Evolutionary conservation across 257 asterid species (phyloP), one percentile per base, ranked within the genome.

Genomic region (Solanum ahanhuiri): DNA sequence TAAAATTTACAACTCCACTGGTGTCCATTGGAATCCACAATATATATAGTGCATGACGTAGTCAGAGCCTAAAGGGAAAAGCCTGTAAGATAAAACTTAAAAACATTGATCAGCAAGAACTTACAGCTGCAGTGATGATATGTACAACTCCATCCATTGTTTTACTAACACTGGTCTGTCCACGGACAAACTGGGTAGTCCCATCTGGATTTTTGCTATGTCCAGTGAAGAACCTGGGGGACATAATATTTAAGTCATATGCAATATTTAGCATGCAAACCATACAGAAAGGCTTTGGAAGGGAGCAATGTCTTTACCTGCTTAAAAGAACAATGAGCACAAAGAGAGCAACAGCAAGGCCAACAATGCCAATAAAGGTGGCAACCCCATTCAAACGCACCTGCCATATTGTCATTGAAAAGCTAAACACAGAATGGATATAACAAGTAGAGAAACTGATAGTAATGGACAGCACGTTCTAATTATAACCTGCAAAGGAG

Each of bases 351-450:
- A 96, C 99, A 1, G 94, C 87, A 60, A 96, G 95, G 86, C 99
- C 99, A 85, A 96, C 98, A 31, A 91, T 89, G 92, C 99, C 99
- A 15, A 96, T 94, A 88, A 95, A 95, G 81, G 98, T 96, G 85
- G 99, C 98, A 70, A 94, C 97, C 81, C 99, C 99, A 85, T 96
- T 96, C 89, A 96, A 95, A 87, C 98, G 98, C 82, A 96, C 98
- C 99, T 95, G 91, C 57, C 85, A 84, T 87, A 33, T 33, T 81
- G 34, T 31, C 33, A 85, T 85, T 48, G 45, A 33, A 72, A 70
- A 85, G 69, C 34, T 51, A 71, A 45, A 85, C 31, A 37, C 64
- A 85, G 35, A 45, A 28, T n/a, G 48, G 48, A 85, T 30, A 48
- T 48, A 70, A 18, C 77, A 33, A 70, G 72, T 33, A 48, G 37